Percentiles rank a stretch among this genome's conserved stretches.
phyloP scores from a whole-genome alignment of 1,284 basidiomycete species.

The Boletus smithii region DNA sequence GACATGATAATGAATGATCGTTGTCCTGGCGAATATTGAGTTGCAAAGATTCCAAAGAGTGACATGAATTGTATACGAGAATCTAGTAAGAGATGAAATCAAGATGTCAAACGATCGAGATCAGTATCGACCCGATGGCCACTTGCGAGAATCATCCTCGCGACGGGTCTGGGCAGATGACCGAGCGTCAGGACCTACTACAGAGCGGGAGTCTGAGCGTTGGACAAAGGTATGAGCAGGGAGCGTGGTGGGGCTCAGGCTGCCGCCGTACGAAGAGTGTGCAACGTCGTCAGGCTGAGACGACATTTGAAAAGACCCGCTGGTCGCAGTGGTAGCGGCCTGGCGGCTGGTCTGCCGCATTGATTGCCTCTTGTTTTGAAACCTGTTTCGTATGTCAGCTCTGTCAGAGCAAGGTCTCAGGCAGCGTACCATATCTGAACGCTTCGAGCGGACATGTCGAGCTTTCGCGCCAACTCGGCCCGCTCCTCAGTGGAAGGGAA shows the following conservation, averaged over 20 bases:
- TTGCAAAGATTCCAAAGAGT: constrained; percentile 35
- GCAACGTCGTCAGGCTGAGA: constrained; percentile 37
- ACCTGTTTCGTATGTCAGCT: constrained; percentile 46
- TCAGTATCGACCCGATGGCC: constrained; percentile 44
- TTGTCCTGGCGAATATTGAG: constrained; percentile 37
- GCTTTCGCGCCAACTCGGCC: constrained; percentile 64
- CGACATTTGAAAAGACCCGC: constrained; percentile 46
- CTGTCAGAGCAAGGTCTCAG: constrained; percentile 16
- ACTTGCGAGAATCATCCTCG: constrained; percentile 45
- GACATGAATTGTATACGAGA: constrained; percentile 37
- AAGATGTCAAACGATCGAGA: constrained; percentile 39
- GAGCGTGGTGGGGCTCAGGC: constrained; percentile 37
- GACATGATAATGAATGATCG: constrained; percentile 37
- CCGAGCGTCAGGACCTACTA: constrained; percentile 36
- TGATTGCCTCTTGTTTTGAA: constrained; percentile 81
- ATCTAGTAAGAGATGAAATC: constrained; percentile 38
- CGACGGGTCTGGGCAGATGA: constrained; percentile 34
- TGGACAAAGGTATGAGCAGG: constrained; percentile 36
- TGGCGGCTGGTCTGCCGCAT: constrained; percentile 73
- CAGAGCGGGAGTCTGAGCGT: constrained; percentile 38
- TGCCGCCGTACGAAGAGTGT: constrained; percentile 33
- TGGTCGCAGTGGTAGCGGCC: constrained; percentile 42
- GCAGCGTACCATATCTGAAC: constrained; percentile 76
- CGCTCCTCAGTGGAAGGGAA: constrained; percentile 84
- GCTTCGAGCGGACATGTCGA: constrained; percentile 79